Evolutionary conservation across 352 stramenopile species (phyloP).

Genomic region (Phytophthora hibernalis): DNA sequence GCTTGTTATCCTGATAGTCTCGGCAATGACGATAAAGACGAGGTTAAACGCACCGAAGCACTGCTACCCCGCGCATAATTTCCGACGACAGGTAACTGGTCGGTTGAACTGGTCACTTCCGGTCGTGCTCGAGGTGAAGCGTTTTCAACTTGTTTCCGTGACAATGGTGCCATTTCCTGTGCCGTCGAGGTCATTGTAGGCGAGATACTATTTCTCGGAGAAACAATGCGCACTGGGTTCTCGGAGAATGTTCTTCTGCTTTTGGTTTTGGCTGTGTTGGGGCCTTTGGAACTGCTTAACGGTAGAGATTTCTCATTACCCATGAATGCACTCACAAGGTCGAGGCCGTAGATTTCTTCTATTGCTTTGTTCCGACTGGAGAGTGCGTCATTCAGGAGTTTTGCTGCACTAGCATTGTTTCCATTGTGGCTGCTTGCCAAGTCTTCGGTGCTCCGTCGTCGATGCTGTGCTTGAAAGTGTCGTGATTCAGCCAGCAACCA

Average conservation of each 20-base stretch:
- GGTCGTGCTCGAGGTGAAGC: conserved; percentile 5
- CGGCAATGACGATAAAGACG: conserved; percentile 32
- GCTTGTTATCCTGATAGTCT: conserved; percentile 24
- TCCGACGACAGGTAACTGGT: conserved; percentile 22
- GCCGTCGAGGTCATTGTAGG: conserved; percentile 57
- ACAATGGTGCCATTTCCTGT: conserved; percentile 75
- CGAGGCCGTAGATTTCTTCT: conserved; percentile 69
- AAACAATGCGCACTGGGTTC: conserved; percentile 11
- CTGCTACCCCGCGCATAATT: not conserved
- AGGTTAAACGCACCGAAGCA: conserved; percentile 13
- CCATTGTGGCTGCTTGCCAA: conserved; percentile 27
- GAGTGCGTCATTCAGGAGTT: conserved; percentile 23
- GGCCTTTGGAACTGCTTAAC: not conserved
- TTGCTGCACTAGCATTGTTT: conserved; percentile 10
- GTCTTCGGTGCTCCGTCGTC: conserved; percentile 21
- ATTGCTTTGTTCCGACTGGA: conserved; percentile 38
- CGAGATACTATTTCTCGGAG: conserved; percentile 91
- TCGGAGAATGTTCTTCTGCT: conserved; percentile 14
- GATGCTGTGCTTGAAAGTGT: conserved; percentile 27
- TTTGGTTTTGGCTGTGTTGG: not conserved
- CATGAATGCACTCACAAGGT: conserved; percentile 58
- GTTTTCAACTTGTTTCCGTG: conserved; percentile 40
- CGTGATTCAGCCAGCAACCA: conserved; percentile 40
- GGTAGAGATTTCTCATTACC: conserved; percentile 20
- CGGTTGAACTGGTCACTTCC: conserved; percentile 10